Evolutionary conservation across 2,329 filamentous ascomycete genomes (phyloP).

Genomic region (Fusarium oligoseptatum): DNA sequence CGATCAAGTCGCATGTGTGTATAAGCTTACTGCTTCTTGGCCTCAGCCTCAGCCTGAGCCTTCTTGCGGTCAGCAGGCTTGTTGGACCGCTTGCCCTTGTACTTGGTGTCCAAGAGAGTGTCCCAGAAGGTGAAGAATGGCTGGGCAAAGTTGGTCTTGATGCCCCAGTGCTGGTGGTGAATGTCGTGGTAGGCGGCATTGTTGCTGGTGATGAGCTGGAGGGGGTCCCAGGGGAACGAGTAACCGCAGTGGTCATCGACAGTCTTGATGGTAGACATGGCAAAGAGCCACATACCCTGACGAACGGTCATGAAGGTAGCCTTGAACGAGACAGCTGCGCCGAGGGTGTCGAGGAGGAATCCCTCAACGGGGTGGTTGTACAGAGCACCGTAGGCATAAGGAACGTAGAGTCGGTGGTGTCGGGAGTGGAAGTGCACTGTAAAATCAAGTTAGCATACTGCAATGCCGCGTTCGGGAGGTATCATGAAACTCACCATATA

Average conservation of each 20-base stretch:
- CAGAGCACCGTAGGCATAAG: conserved; percentile 95
- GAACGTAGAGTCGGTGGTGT: conserved; percentile 96
- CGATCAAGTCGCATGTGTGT: conserved; percentile 38
- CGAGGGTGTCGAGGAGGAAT: conserved; percentile 91
- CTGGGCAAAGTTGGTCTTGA: conserved; percentile 94
- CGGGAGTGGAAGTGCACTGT: conserved; percentile 90
- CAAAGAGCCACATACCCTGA: conserved; percentile 91
- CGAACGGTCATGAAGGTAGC: conserved; percentile 84
- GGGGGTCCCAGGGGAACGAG: conserved; percentile 92
- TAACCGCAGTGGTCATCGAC: conserved; percentile 99
- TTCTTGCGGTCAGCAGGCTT: conserved; percentile 54
- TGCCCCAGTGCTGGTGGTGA: conserved; percentile 98
- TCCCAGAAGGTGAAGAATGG: conserved; percentile 99
- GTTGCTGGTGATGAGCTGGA: conserved; percentile 93
- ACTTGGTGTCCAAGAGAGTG: conserved; percentile 82
- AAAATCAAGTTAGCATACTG: conserved; percentile 20
- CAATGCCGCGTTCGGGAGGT: background rate
- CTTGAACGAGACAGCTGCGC: conserved; percentile 87
- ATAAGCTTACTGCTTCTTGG: conserved; percentile 28
- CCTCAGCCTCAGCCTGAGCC: conserved; percentile 38
- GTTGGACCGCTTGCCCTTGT: conserved; percentile 72
- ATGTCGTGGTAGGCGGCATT: conserved; percentile 98
- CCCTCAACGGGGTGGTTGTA: conserved; percentile 98
- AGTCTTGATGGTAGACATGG: conserved; percentile 91
- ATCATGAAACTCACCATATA: conserved; percentile 79